Base-by-base conservation (phyloP, 73 alveolate genomes). In the Paramecium caudatum region DNA sequence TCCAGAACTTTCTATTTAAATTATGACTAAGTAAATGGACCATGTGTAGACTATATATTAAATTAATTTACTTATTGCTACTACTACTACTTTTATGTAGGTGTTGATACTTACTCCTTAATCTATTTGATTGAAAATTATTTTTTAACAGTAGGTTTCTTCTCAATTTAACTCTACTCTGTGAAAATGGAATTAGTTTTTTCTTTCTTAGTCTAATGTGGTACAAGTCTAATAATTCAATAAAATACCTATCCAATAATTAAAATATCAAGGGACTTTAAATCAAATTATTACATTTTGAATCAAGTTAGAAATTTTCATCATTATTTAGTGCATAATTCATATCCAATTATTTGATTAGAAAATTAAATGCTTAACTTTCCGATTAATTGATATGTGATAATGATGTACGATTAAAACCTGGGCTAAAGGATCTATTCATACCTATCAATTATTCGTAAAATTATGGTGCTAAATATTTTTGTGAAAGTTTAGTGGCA, bases 371-470 rank as follows among this genome's bases (percentile, higher is more conserved):
- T 1, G 80, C 23, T 55, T 27, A 3, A 5, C 30, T 55, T 55
- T 55, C 80, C 30, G 25, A 55, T 55, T 55, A 27, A 55, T 55
- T 55, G 17, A 55, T 27, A 55, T 55, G 80, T 27, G 80, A 8
- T 23, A 55, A 2, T 55, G 80, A 55, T 55, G 23, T 27, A 10
- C 80, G 23, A 55, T 55, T 55, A 10, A 55, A 55, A 27, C 80
- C 80, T 15, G 88, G 69, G 43, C 88, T 74, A 9, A 36, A 36
- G 0, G 45, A 27, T 27, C 69, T 30, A 17, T 74, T 27, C 88
- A 74, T 65, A 27, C 46, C 12, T 16, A 13, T 27, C 36, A 41
- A 21, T 74, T 45, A 21, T 21, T 37, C 88, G 16, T 27, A 74
- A 19, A 74, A 16, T 16, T 19, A 45, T 7, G 43, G 34, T 9